Base-by-base conservation (phyloP, 2,329 filamentous ascomycete genomes). In the Fusarium mexicanum region DNA sequence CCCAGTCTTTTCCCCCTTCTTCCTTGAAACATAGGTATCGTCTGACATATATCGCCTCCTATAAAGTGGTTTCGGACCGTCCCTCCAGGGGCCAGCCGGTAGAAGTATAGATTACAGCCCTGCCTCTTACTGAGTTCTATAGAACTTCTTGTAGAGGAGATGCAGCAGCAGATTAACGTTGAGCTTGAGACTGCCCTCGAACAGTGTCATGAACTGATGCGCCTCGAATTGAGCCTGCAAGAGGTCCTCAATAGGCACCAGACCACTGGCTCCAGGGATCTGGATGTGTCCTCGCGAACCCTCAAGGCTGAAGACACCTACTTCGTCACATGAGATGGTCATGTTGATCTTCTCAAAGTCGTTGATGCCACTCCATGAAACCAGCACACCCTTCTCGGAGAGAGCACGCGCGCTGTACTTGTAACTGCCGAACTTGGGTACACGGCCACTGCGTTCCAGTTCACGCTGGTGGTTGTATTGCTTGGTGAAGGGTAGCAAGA, bases 381-480 rank as follows among this genome's bases (percentile, higher is more conserved):
- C 94, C 22, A 99, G 87, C 12, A 98, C 96, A 61, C 96, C 96
- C 85, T 98, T 98, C 80, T 98, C 96, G 5, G 92, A 92, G 13
- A 99, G 90, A 57, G 93, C 92, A 59, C 95, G 92, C 8, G 94
- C 95, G 62, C 93, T 96, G 86, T 99, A 99, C 86, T 98, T 98
- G 91, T 93, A 99, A 43, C 94, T 97, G 72, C 97, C 96, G 81
- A 99, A 99, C 82, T 98, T 98, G 83, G 97, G 97, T 61, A 97
- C 94, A 57, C 96, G 94, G 35, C 96, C 96, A 13, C 93, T 93
- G 67, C 94, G 93, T 80, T 98, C 94, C 38, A 99, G 91, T 84
- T 99, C 96, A 75, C 95, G 92, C 85, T 98, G 95, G 84, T 99
- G 96, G 83, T 98, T 97, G 90, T 98, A 99, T 83, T 99, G 96